Evolutionary conservation across 306 rosid genomes (phyloP), one percentile per base, ranked within the genome.

Genomic region (Lotus japonicus): DNA sequence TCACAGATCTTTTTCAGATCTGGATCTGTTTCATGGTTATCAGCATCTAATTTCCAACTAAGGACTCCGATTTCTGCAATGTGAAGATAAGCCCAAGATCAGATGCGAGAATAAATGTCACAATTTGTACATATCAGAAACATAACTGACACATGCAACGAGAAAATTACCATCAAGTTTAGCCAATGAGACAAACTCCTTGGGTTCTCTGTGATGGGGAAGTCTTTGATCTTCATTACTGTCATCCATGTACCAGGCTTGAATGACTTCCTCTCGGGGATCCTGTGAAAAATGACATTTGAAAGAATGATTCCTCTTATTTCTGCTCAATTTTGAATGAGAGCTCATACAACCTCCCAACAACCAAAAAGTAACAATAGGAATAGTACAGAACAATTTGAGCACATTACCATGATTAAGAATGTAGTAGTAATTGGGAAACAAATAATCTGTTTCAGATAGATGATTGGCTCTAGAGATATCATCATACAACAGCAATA

Each of bases 211-310:
- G 81, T 91, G 95, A 82, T 88, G 99, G 53, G 96, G 96, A 46
- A 87, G 91, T 52, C 99, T 86, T 83, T 95, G 99, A 79, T 95
- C 99, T 75, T 83, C 99, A 26, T 81, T 75, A 73, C 88, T 87
- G 45, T 88, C 96, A 85, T 95, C 97, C 99, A 95, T 95, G 85
- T 78, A 91, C 97, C 99, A 95, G 73, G 99, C 99, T 77, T 95
- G 89, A 82, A 95, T 2, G 68, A 95, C 96, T 70, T 95, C 97
- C 86, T 95, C 96, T 18, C 95, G 86, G 36, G 92, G 86, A 76
- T 95, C 97, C 99, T 95, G 71, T 21, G 70, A 49, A 72, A 31
- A 58, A 45, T 48, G 4, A 13, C 49, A 75, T 48, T 73, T 57
- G 49, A 75, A 52, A 50, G 67, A 38, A 58, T 56, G 44, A 65